Evolutionary conservation across 108 stramenopile species (phyloP).

Genomic region (Bacterosira constricta): DNA sequence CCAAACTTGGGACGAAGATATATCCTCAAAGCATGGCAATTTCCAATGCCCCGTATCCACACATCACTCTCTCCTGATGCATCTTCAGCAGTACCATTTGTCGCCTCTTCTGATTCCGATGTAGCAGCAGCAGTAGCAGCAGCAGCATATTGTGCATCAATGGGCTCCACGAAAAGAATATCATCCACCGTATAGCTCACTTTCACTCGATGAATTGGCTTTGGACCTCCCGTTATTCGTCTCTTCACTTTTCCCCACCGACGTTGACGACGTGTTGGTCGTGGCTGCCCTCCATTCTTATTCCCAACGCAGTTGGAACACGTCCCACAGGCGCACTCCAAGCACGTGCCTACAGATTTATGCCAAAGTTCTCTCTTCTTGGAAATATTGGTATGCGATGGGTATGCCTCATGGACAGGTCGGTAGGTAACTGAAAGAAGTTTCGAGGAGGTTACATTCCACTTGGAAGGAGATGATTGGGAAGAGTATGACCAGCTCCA

Average conservation of each 20-base stretch:
- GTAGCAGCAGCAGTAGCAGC: conserved; percentile 20
- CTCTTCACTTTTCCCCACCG: conserved; percentile 26
- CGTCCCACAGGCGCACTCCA: conserved; percentile 9
- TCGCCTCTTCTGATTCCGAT: conserved; percentile 36
- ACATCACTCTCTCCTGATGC: conserved; percentile 13
- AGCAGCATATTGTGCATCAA: conserved; percentile 10
- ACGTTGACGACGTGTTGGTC: background rate
- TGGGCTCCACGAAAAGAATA: conserved; percentile 37
- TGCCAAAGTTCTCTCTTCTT: conserved; percentile 32
- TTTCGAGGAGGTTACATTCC: conserved; percentile 52
- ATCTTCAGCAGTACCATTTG: too few relatives aligned
- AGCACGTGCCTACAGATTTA: conserved; percentile 29
- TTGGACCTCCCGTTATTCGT: conserved; percentile 16
- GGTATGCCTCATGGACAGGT: conserved; percentile 74
- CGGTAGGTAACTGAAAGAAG: conserved; percentile 70
- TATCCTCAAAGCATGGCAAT: conserved; percentile 72
- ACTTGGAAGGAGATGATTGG: conserved; percentile 31
- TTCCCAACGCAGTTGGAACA: background rate
- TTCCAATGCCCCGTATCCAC: conserved; percentile 72
- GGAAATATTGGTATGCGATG: conserved; percentile 65
- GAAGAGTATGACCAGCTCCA: conserved; percentile 55
- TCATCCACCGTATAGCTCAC: conserved; percentile 47
- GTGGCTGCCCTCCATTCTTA: background rate
- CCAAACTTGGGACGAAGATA: conserved; percentile 59
- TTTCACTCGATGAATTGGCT: conserved; percentile 49